Evolutionary conservation across 306 rosid species (phyloP).

Genomic region (Medicago arabica): DNA sequence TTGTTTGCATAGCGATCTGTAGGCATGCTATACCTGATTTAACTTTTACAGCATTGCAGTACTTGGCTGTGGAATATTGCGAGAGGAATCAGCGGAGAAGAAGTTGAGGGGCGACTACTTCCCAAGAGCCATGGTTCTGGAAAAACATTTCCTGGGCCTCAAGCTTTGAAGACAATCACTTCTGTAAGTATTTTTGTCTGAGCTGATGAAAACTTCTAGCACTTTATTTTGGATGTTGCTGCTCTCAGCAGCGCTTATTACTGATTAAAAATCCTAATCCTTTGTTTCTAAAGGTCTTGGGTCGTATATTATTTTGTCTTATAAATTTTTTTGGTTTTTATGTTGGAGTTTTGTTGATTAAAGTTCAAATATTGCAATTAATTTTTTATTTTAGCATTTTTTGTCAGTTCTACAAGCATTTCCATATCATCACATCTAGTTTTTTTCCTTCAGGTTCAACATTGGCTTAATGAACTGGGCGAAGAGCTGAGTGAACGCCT

Average conservation of each 20-base stretch:
- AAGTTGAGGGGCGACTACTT: conserved; percentile 89
- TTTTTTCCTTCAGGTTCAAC: conserved; percentile 67
- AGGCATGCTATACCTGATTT: conserved; percentile 42
- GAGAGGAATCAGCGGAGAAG: conserved; percentile 88
- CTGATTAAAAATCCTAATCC: conserved; percentile 4
- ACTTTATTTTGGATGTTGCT: conserved; percentile 26
- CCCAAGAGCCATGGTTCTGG: conserved; percentile 99
- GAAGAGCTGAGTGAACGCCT: conserved; percentile 90
- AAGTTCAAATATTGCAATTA: conserved; percentile 3
- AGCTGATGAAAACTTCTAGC: conserved; percentile 19
- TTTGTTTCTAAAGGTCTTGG: conserved; percentile 18
- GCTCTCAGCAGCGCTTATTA: conserved; percentile 22
- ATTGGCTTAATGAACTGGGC: conserved; percentile 85
- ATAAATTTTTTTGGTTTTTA: conserved; percentile 20
- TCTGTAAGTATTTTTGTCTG: conserved; percentile 60
- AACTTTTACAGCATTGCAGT: conserved; percentile 59
- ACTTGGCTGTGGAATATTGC: conserved; percentile 98
- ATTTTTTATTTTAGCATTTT: neutral
- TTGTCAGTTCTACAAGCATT: neutral
- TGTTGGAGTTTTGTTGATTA: conserved; percentile 30
- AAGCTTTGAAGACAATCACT: conserved; percentile 73
- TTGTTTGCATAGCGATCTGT: conserved; percentile 30
- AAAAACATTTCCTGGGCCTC: conserved; percentile 94
- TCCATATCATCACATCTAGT: conserved; percentile 14
- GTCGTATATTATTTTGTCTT: conserved; percentile 21